Conservation (phyloP, 345 rosid genomes). For the Tarenaya hassleriana region DNA sequence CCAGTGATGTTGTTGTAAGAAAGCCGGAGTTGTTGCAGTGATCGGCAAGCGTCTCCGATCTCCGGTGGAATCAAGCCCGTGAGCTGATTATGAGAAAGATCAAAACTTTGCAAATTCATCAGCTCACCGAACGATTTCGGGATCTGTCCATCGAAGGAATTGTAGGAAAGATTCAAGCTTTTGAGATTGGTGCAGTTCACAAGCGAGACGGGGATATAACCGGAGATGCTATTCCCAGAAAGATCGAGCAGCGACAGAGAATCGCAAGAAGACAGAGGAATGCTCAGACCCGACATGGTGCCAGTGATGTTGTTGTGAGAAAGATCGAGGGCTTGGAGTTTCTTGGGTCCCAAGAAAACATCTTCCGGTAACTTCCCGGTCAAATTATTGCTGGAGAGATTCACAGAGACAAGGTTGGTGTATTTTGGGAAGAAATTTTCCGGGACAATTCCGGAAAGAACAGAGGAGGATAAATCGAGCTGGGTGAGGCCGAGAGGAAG, state of each 20-base stretch:
- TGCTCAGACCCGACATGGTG: slow-evolving; percentile 51
- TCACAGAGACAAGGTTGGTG: slow-evolving; percentile 46
- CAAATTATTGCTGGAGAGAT: slow-evolving; percentile 59
- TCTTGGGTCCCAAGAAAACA: slow-evolving; percentile 42
- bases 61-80: slow-evolving; percentile 82
- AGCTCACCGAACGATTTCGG: slow-evolving; percentile 57
- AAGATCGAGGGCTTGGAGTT: slow-evolving; percentile 66
- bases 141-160: slow-evolving; percentile 59
- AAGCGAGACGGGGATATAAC: slow-evolving; percentile 50
- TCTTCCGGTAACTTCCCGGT: slow-evolving; percentile 58
- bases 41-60: slow-evolving; percentile 56
- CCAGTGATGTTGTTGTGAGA: slow-evolving; percentile 87
- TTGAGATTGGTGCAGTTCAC: slow-evolving; percentile 74
- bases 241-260: slow-evolving; percentile 61
- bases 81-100: slow-evolving; percentile 68
- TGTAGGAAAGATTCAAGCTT: slow-evolving; percentile 52
- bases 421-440: slow-evolving; percentile 48
- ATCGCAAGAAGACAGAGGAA: slow-evolving; percentile 46
- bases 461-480: slow-evolving; percentile 59
- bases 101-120: slow-evolving; percentile 50
- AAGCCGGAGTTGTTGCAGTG: slow-evolving; percentile 55
- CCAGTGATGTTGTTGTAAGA: slow-evolving; percentile 78
- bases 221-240: slow-evolving; percentile 53
- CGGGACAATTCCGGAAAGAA: slow-evolving; percentile 60
- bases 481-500: slow-evolving; percentile 62